Evolutionary conservation across 257 asterid species (phyloP), one percentile per base, ranked within the genome.

Genomic region (Rehmannia glutinosa): DNA sequence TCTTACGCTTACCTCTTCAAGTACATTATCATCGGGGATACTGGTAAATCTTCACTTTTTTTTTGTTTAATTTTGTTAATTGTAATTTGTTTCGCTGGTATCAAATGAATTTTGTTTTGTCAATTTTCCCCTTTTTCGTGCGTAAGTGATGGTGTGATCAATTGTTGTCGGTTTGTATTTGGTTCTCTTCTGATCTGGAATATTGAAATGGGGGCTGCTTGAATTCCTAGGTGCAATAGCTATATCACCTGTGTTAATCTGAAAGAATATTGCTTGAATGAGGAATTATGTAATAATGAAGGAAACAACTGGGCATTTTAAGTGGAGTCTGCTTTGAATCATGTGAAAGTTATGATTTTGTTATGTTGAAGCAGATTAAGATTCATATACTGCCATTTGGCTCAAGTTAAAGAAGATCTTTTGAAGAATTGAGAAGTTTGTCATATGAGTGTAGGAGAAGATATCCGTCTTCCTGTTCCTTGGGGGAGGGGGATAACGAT

Each of bases 1-100:
- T 83, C 88, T 45, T 83, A 83, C 66, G 86, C 88, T 4, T 83
- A 83, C 64, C 88, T 83, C 59, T 83, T 83, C 82, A 83, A 83
- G 79, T 83, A 80, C 77, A 83, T 83, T 58, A 75, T 83, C 66
- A 80, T 83, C 72, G 89, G 89, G 12, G 89, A 83, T 56, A 78
- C 89, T 7, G 89, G 89, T 83, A 80, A 24, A 0, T 62, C 7
- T 16, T 19, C n/a, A n/a, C n/a, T 33, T 12, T 24, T 24, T 17
- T 7, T 13, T 13, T n/a, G n/a, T 33, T 61, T n/a, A 5, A 39
- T 7, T 51, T 51, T 51, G 2, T 20, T 15, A 8, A 39, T 58
- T 20, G n/a, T 10, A 32, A 41, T 72, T 55, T 10, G n/a, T 58
- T 49, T 25, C 46, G 30, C 24, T 51, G 46, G 30, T 28, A 42